phyloP scores from a whole-genome alignment of 257 asterid genomes.

The Forsythia viridissima region DNA sequence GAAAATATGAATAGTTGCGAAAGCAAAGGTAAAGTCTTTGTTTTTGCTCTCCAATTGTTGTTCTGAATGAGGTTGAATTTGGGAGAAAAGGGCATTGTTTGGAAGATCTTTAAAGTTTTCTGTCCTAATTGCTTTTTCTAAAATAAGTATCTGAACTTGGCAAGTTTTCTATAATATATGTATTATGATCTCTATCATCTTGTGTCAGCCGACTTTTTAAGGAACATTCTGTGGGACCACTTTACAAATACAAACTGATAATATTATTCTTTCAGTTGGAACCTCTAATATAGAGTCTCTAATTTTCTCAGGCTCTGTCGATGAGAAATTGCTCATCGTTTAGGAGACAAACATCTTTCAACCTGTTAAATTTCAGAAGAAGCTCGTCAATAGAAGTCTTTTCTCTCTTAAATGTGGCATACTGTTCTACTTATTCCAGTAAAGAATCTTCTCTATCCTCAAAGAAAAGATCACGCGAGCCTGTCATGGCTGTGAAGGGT shows the following conservation, averaged over 20 bases:
- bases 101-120: too few relatives aligned
- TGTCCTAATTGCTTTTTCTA: not conserved
- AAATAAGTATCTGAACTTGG: not conserved
- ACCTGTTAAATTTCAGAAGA: slow-evolving; percentile 54
- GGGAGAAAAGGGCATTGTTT: too few relatives aligned
- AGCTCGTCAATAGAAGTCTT: slow-evolving; percentile 55
- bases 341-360: slow-evolving; percentile 54
- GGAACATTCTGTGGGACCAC: not conserved
- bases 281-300: slow-evolving; percentile 37
- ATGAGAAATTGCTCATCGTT: slow-evolving; percentile 66
- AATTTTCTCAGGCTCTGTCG: slow-evolving; percentile 67
- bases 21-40: slow-evolving; percentile 5
- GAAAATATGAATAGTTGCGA: slow-evolving; percentile 20
- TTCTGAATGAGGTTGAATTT: too few relatives aligned
- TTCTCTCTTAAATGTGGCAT: slow-evolving; percentile 45
- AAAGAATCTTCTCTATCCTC: slow-evolving; percentile 48
- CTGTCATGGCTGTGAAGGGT: slow-evolving; percentile 78
- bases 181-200: not conserved
- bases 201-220: not conserved
- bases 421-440: slow-evolving; percentile 54
- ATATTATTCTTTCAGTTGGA: not conserved
- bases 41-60: too few relatives aligned
- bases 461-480: slow-evolving; percentile 68
- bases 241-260: too few relatives aligned
- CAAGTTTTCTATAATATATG: slow-evolving; percentile 9